phyloP scores from a whole-genome alignment of 1,139 yeast genomes.

The Suzukiozyma palmioleophila region DNA sequence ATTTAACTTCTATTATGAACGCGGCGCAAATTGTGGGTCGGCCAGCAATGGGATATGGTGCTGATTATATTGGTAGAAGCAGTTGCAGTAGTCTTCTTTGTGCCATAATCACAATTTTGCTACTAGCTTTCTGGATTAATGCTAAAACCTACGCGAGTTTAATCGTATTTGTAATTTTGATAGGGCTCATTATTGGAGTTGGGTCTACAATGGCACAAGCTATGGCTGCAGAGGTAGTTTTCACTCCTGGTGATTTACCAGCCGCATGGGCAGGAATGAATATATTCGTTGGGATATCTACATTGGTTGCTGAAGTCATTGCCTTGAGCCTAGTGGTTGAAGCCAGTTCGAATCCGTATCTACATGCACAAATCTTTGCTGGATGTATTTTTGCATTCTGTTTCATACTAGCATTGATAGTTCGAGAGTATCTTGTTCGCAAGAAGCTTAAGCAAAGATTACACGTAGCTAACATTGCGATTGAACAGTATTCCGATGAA shows the following conservation, averaged over 20 bases:
- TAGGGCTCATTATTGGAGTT: conserved; percentile 58
- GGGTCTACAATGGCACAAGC: conserved; percentile 62
- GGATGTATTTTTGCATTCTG: conserved; percentile 43
- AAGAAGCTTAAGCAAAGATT: conserved; percentile 14
- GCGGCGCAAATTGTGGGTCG: conserved; percentile 65
- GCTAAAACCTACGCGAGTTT: conserved; percentile 48
- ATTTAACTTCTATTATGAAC: conserved; percentile 57
- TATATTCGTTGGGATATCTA: conserved; percentile 39
- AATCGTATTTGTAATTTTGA: conserved; percentile 47
- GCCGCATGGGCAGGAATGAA: conserved; percentile 61
- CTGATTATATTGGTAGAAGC: conserved; percentile 56
- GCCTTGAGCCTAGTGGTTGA: conserved; percentile 40
- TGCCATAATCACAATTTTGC: conserved; percentile 27
- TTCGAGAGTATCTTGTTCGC: conserved; percentile 29
- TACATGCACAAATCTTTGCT: conserved; percentile 58
- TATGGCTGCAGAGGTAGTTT: conserved; percentile 52
- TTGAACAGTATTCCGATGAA: conserved; percentile 9
- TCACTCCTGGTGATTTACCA: conserved; percentile 42
- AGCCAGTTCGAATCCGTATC: conserved; percentile 37
- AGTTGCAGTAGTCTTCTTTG: conserved; percentile 42
- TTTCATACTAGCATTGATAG: conserved; percentile 22
- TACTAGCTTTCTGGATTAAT: conserved; percentile 53
- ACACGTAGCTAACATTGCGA: background rate
- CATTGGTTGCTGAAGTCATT: conserved; percentile 47
- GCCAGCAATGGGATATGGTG: conserved; percentile 54